Evolutionary conservation across 2,329 filamentous ascomycete species (phyloP).

Genomic region (Hypoxylon rubiginosum): DNA sequence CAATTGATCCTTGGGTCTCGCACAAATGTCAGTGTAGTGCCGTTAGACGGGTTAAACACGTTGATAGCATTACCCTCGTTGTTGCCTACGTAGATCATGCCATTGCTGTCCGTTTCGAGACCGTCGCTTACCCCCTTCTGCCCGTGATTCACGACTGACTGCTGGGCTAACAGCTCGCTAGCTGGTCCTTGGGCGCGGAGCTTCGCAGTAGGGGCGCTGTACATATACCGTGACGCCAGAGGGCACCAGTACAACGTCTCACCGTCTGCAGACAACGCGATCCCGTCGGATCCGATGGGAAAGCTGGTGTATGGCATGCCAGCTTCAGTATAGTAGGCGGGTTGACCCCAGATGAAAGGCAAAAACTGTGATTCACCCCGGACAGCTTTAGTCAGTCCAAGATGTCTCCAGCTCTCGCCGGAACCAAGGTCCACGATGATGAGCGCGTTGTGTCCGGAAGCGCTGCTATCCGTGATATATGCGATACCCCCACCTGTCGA

Average conservation of each 20-base stretch:
- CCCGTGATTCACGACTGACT: conserved; percentile 57
- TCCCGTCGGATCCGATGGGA: conserved; percentile 64
- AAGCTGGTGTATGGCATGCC: conserved; percentile 55
- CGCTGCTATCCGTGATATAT: conserved; percentile 66
- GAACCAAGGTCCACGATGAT: conserved; percentile 64
- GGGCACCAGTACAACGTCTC: conserved; percentile 61
- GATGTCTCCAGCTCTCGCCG: conserved; percentile 63
- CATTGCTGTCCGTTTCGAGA: conserved; percentile 65
- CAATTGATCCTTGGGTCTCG: conserved; percentile 60
- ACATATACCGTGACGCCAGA: conserved; percentile 60
- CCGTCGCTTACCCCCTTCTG: conserved; percentile 66
- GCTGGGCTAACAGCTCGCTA: conserved; percentile 60
- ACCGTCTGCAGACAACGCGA: conserved; percentile 63
- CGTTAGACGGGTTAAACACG: conserved; percentile 57
- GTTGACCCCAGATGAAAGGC: conserved; percentile 62
- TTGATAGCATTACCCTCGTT: conserved; percentile 63
- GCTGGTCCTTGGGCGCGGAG: conserved; percentile 55
- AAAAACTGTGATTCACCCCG: conserved; percentile 60
- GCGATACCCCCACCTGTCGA: conserved; percentile 60
- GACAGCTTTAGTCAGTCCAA: conserved; percentile 58
- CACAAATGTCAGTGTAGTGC: conserved; percentile 58
- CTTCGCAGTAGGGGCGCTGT: conserved; percentile 54
- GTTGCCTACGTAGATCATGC: conserved; percentile 63
- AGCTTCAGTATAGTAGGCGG: conserved; percentile 58
- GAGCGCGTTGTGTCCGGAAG: conserved; percentile 63